Evolutionary conservation across 2,329 filamentous ascomycete genomes (phyloP).

Genomic region (Paramyrothecium roridum): DNA sequence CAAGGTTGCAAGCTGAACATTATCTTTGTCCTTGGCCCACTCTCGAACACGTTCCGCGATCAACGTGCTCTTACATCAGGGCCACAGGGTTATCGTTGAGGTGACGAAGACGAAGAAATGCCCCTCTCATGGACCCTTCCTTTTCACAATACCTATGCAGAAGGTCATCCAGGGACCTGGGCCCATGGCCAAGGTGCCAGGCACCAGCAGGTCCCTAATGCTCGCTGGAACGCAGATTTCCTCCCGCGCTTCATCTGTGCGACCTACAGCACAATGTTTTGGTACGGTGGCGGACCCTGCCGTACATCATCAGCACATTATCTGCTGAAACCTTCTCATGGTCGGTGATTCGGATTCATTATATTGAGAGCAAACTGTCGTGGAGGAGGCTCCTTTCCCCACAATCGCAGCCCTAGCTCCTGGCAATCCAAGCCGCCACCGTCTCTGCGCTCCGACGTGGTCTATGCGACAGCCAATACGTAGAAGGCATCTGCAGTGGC

Average conservation of each 20-base stretch:
- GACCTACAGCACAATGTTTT: neutral
- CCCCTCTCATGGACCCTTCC: neutral
- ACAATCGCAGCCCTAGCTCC: neutral
- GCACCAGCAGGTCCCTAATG: neutral
- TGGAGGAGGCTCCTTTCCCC: neutral
- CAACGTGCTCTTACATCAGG: neutral
- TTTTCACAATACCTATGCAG: neutral
- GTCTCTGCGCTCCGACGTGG: neutral
- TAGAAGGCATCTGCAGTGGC: no score
- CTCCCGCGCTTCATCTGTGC: neutral
- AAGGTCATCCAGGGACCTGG: neutral
- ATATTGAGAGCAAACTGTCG: neutral
- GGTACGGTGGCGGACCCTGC: no score
- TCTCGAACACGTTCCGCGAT: neutral
- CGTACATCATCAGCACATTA: neutral
- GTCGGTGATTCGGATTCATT: neutral
- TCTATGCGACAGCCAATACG: no score
- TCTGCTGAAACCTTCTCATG: neutral
- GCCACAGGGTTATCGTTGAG: neutral
- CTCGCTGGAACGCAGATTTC: neutral
- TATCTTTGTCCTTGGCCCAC: neutral
- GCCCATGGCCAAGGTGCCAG: neutral
- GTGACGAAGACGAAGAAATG: neutral
- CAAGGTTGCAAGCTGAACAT: neutral
- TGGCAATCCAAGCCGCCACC: neutral